Percentiles rank a stretch among this genome's conserved stretches.
Conservation (phyloP, 805 yeast species). For the Middelhovenomyces tepae region DNA sequence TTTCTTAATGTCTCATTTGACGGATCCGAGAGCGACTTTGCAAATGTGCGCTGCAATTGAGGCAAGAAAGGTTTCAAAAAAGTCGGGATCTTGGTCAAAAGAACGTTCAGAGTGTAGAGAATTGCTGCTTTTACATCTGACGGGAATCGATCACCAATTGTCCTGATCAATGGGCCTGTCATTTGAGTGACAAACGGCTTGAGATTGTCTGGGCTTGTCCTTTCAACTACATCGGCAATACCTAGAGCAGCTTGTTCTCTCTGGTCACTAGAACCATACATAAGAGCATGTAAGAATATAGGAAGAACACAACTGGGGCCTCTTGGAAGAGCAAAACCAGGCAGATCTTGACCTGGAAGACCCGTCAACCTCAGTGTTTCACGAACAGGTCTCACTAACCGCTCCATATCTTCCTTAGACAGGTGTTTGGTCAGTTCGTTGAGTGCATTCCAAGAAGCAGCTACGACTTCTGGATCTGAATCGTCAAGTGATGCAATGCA, state of each 20-base stretch:
- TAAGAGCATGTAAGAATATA: slow-evolving; percentile 85
- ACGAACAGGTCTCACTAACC: slow-evolving; percentile 69
- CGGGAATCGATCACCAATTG: slow-evolving; percentile 89
- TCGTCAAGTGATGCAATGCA: slow-evolving; percentile 70
- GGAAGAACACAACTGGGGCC: slow-evolving; percentile 86
- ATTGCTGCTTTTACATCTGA: slow-evolving; percentile 94
- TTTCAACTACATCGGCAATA: slow-evolving; percentile 75
- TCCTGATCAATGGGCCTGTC: slow-evolving; percentile 97
- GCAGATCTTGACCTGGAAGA: slow-evolving; percentile 51
- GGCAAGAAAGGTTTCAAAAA: slow-evolving; percentile 93
- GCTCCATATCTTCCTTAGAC: slow-evolving; percentile 68
- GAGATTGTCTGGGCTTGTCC: slow-evolving; percentile 63
- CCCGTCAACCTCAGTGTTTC: slow-evolving; percentile 64
- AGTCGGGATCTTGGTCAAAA: slow-evolving; percentile 78
- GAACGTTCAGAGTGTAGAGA: slow-evolving; percentile 66
- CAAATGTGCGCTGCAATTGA: slow-evolving; percentile 94
- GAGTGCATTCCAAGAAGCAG: slow-evolving; percentile 57
- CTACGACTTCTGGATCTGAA: slow-evolving; percentile 49
- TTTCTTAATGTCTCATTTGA: slow-evolving; percentile 61
- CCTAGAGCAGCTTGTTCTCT: slow-evolving; percentile 83
- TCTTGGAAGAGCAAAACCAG: slow-evolving; percentile 63
- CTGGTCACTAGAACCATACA: slow-evolving; percentile 82
- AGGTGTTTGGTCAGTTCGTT: slow-evolving; percentile 58
- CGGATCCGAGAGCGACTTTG: slow-evolving; percentile 78
- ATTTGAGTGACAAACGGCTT: slow-evolving; percentile 86